phyloP scores from a whole-genome alignment of 495 filamentous ascomycete genomes.

The Pyronema omphalodes region DNA sequence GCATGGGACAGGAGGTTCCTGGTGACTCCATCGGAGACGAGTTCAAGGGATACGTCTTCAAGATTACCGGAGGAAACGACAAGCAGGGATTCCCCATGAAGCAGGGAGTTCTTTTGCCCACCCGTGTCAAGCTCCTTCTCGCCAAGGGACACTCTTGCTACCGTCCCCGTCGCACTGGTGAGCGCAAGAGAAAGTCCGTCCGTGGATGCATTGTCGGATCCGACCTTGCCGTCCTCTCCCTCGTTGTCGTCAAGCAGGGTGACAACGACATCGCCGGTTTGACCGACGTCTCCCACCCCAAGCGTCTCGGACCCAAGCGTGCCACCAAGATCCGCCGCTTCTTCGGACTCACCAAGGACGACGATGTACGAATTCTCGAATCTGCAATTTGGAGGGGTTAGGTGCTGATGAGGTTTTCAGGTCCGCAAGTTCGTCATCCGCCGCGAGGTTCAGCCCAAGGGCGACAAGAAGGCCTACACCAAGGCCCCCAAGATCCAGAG shows the following conservation, averaged over 20 bases:
- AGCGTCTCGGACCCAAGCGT: conserved; percentile 95
- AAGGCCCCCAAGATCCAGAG: conserved; percentile 99
- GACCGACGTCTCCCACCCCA: conserved; percentile 91
- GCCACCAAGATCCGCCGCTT: conserved; percentile 98
- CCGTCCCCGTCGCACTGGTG: conserved; percentile 86
- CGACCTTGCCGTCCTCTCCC: conserved; percentile 83
- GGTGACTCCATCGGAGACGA: conserved; percentile 90
- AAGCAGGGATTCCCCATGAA: conserved; percentile 99
- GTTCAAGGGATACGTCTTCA: conserved; percentile 97
- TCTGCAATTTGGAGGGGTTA: not conserved
- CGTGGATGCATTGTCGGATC: conserved; percentile 93
- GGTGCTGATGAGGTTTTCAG: conserved; percentile 28
- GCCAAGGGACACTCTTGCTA: conserved; percentile 91
- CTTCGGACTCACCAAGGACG: conserved; percentile 98
- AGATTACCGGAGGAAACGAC: conserved; percentile 99
- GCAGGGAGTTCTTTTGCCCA: conserved; percentile 97
- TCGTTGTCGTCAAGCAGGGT: conserved; percentile 92
- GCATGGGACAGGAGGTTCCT: conserved; percentile 93
- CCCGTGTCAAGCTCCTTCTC: conserved; percentile 89
- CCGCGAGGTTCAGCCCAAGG: conserved; percentile 86
- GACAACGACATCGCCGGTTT: conserved; percentile 82
- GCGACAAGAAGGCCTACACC: conserved; percentile 92
- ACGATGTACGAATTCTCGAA: conserved; percentile 73
- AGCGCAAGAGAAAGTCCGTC: conserved; percentile 97
- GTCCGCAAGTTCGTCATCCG: conserved; percentile 98